Evolutionary conservation across 805 yeast species (phyloP).

Genomic region (Helenozyma baotianmanensis): DNA sequence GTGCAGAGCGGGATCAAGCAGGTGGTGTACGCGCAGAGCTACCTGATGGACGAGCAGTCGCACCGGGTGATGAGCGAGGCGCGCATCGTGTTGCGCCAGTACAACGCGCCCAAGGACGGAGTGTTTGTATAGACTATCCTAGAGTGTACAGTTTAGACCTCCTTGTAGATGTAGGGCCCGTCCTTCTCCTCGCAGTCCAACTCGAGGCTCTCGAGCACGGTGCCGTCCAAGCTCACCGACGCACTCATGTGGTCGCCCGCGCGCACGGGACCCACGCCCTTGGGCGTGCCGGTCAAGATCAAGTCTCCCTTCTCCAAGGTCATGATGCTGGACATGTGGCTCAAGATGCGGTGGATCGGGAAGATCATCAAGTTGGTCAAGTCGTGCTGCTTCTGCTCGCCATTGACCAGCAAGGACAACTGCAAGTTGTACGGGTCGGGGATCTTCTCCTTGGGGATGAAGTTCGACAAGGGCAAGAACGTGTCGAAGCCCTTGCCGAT

Average conservation of each 20-base stretch:
- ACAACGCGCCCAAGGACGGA: conserved; percentile 37
- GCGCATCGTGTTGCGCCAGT: conserved; percentile 60
- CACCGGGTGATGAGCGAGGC: conserved; percentile 70
- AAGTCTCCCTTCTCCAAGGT: conserved; percentile 88
- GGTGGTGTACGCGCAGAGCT: conserved; percentile 89
- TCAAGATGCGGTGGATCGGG: conserved; percentile 75
- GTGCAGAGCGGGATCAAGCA: conserved; percentile 89
- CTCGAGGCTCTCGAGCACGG: conserved; percentile 47
- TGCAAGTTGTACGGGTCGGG: conserved; percentile 71
- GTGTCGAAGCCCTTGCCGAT: conserved; percentile 97
- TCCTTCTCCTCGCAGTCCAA: conserved; percentile 51
- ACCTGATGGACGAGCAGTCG: conserved; percentile 84
- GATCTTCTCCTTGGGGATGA: conserved; percentile 61
- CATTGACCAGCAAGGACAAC: conserved; percentile 65
- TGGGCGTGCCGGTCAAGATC: conserved; percentile 93
- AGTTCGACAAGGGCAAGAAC: conserved; percentile 78
- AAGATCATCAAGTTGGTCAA: conserved; percentile 79
- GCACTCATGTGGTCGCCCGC: conserved; percentile 81
- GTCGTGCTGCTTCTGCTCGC: conserved; percentile 66
- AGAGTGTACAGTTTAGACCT: conserved; percentile 19
- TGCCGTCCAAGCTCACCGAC: conserved; percentile 51
- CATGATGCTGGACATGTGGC: conserved; percentile 83
- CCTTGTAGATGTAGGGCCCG: conserved; percentile 39
- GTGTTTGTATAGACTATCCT: conserved; percentile 22
- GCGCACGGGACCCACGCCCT: conserved; percentile 82